These are phyloP conservation scores for Alternaria solani DNA, from an alignment of 2,329 filamentous ascomycete genomes.

Conservation along the genomic window DNA sequence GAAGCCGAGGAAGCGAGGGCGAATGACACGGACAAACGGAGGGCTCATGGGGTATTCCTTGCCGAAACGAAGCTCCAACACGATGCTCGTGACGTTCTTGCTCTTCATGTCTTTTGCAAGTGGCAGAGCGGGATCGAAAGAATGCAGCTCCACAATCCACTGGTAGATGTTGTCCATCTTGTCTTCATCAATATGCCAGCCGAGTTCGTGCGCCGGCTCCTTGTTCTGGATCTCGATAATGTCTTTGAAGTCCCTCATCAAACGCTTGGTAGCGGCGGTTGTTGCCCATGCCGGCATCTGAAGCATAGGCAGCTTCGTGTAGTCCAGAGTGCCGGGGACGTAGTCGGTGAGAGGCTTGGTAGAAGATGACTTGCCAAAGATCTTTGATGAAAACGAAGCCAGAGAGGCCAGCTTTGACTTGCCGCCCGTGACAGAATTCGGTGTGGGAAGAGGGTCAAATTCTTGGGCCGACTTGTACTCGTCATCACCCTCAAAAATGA, in stretches of 20 bases:
- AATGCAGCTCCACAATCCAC: conserved; percentile 90
- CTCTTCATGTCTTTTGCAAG: conserved; percentile 77
- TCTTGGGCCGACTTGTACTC: conserved; percentile 13
- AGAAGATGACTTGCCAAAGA: conserved; percentile 30
- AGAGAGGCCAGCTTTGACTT: conserved; percentile 37
- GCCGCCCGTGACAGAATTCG: conserved; percentile 33
- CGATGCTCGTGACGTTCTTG: conserved; percentile 69
- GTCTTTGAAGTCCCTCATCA: conserved; percentile 70
- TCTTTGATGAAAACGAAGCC: conserved; percentile 26
- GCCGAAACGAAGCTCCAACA: conserved; percentile 84
- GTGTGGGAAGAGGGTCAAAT: conserved; percentile 31
- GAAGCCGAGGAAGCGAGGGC: conserved; percentile 80
- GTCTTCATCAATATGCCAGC: conserved; percentile 80
- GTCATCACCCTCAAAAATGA: conserved; percentile 49
- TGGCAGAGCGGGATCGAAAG: conserved; percentile 73
- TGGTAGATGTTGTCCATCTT: conserved; percentile 81
- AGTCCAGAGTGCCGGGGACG: conserved; percentile 70
- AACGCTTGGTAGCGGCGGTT: conserved; percentile 64
- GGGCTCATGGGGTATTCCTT: conserved; percentile 78
- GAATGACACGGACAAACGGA: conserved; percentile 83
- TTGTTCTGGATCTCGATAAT: conserved; percentile 70
- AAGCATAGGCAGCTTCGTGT: conserved; percentile 69
- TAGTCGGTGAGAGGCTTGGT: conserved; percentile 65
- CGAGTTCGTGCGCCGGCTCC: conserved; percentile 70
- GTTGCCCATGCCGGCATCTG: conserved; percentile 71